Evolutionary conservation across 2,329 filamentous ascomycete species (phyloP), one percentile per base, ranked within the genome.

Genomic region (Fusarium sp.): DNA sequence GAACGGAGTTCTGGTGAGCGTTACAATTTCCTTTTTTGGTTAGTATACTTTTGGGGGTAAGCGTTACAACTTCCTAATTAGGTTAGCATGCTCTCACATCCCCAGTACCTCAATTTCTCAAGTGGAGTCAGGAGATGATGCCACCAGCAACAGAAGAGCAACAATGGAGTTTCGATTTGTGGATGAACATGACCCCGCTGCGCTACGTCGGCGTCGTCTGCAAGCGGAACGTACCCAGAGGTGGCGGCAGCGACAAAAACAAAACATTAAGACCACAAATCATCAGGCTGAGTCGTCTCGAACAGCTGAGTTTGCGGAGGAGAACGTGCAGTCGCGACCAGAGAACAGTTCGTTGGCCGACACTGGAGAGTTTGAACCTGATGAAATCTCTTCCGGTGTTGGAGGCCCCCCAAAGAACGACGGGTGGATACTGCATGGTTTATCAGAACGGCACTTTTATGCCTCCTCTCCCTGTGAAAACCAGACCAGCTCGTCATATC

Each of bases 151-250:
- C 10, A 44, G 18, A 44, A 44, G n/a, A 47, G 27, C 27, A 47
- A 16, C 15, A 47, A 53, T 40, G 10, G 23, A 41, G 50, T 37
- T 47, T 13, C 34, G 37, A 37, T 41, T 40, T 53, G 23, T 41
- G 16, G 50, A 40, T 23, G 34, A 53, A 53, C 37, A 53, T 40
- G 50, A 53, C 50, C 34, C 34, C 36, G 50, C 37, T 53, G 36
- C 23, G 50, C 34, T n/a, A 53, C 50, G 23, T 53, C 50, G 36
- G 16, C 36, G 50, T 30, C 50, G 34, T 23, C 23, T 53, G 13
- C 36, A 53, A 41, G 23, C 50, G 37, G 13, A 53, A 40, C 37
- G 23, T 31, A 30, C 50, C 34, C 23, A 13, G 36, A 41, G 6
- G 2, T 53, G 6, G 10, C 50, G 50, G 36, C 34, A 53, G 34